Evolutionary conservation across 1,139 yeast species (phyloP), one percentile per base, ranked within the genome.

Genomic region (Zygosaccharomyces pseudobailii): DNA sequence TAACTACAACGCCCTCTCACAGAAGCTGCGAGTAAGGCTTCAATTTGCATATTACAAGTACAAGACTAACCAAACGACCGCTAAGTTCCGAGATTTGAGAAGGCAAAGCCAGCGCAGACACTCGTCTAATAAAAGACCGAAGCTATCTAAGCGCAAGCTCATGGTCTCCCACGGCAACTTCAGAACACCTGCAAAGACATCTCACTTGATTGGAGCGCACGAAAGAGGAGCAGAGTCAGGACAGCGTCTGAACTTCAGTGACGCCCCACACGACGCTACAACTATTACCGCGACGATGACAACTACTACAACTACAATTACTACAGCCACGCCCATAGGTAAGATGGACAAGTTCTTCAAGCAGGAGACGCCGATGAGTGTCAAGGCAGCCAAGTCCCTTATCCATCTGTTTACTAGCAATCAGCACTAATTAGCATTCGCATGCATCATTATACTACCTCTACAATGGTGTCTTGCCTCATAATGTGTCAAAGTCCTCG

Each of bases 1-100:
- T 44, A 24, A 51, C 32, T 52, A 52, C 27, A 38, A 48, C 6
- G 58, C 57, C 13, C 75, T 80, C 25, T 89, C 90, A 10, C 73
- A 84, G 43, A 78, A 79, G 60, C 73, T 87, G 59, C 83, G 83
- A 61, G 71, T 82, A 57, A 80, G 90, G 58, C 74, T 88, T 34
- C 85, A 82, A 61, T 70, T 87, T 56, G 97, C 97, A 1, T 78
- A 84, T 58, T 87, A 80, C 70, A 87, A 87, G 63, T 78, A 86
- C 48, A 78, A 70, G 47, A 79, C 84, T 2, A 73, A 79, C 55
- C 85, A 80, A 60, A 67, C 72, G 2, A 63, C 59, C 30, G 49
- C 61, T 32, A 61, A 56, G 28, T 62, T 62, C 46, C 48, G 50
- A 25, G 62, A 59, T 8, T 44, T 57, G 13, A 57, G 56, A 32